These are phyloP conservation scores for Magnolia changhungtana DNA, from an alignment of 164 flowering plant genomes.

Conservation along the genomic window DNA sequence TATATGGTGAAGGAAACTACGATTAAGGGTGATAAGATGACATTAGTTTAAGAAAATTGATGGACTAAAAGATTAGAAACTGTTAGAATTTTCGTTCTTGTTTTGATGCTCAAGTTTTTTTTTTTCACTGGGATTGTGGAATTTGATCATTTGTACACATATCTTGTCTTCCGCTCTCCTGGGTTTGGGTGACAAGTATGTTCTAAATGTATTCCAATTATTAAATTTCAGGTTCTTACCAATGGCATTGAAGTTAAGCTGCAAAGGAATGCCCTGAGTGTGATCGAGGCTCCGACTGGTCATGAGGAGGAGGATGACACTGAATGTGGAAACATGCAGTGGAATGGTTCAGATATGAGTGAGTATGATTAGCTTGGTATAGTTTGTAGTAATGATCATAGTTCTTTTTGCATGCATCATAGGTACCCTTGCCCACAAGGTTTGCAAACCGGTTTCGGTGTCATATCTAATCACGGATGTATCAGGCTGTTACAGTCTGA, in stretches of 20 bases:
- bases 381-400: background rate
- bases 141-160: background rate
- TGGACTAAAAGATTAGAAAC: background rate
- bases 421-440: background rate
- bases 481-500: no score
- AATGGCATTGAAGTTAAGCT: conserved; percentile 97
- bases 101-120: background rate
- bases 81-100: background rate
- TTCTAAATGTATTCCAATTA: background rate
- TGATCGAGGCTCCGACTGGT: conserved; percentile 89
- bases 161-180: background rate
- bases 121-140: background rate
- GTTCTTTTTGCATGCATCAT: conserved; percentile 1
- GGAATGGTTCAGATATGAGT: conserved; percentile 78
- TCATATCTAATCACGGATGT: conserved; percentile 1
- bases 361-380: conserved; percentile 16
- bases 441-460: conserved; percentile 9
- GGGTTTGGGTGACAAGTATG: conserved; percentile 4
- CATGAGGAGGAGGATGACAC: conserved; percentile 84
- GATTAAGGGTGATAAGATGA: no score
- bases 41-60: no score
- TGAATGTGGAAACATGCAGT: conserved; percentile 62
- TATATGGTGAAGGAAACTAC: no score
- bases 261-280: conserved; percentile 96
- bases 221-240: conserved; percentile 67